phyloP scores from a whole-genome alignment of 2,329 filamentous ascomycete genomes.

The Fusarium fracticaudum region DNA sequence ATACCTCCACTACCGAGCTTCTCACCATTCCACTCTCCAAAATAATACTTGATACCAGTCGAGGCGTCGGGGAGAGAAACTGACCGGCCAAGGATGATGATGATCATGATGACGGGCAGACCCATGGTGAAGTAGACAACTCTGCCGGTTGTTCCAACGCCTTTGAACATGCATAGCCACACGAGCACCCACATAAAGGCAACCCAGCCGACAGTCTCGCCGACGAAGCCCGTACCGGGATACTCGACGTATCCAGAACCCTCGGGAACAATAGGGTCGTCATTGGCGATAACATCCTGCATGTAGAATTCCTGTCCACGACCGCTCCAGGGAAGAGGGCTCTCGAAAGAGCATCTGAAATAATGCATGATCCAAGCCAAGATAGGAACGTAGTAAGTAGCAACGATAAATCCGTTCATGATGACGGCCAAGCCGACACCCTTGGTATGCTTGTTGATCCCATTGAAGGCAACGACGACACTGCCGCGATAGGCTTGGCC shows the following conservation, averaged over 20 bases:
- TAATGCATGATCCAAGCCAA: constrained; percentile 65
- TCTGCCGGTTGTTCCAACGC: not conserved
- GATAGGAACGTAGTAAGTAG: constrained; percentile 63
- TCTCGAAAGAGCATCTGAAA: constrained; percentile 61
- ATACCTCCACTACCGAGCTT: not conserved
- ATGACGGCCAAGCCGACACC: constrained; percentile 62
- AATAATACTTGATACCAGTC: not conserved
- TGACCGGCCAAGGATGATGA: not conserved
- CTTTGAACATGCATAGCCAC: not conserved
- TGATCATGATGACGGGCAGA: not conserved
- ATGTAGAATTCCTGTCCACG: not conserved
- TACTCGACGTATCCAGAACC: not conserved
- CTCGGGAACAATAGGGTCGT: not conserved
- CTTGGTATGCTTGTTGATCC: constrained; percentile 57
- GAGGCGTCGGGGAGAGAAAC: not conserved
- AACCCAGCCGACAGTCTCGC: not conserved
- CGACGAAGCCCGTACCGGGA: not conserved
- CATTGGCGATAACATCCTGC: not conserved
- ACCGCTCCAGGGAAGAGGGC: constrained; percentile 60
- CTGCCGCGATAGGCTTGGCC: constrained; percentile 68
- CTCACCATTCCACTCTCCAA: not conserved
- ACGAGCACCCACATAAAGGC: not conserved
- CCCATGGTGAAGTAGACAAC: not conserved
- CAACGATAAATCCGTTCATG: constrained; percentile 60
- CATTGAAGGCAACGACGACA: constrained; percentile 59